Conservation (phyloP, 2,329 filamentous ascomycete species). For the Alternaria angustiovoidea region DNA sequence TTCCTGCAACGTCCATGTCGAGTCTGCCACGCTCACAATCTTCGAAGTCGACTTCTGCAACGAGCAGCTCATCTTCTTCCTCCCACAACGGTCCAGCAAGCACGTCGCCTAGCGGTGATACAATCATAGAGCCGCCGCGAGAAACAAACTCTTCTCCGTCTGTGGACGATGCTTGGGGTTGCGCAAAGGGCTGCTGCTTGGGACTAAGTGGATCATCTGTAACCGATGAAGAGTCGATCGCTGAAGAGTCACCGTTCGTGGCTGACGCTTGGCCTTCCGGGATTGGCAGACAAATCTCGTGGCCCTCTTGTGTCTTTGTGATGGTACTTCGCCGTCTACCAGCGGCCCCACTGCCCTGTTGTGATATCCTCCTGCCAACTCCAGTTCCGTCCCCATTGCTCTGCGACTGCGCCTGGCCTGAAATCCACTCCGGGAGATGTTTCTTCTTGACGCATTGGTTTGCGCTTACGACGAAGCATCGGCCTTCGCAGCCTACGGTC, state of each 20-base stretch:
- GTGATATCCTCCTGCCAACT: conserved; percentile 7
- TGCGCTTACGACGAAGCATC: conserved; percentile 84
- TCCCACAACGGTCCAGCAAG: conserved; percentile 86
- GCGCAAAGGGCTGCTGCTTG: conserved; percentile 22
- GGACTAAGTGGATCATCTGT: conserved; percentile 27
- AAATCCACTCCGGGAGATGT: conserved; percentile 67
- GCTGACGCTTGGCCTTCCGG: conserved; percentile 17
- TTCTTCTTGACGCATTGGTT: conserved; percentile 78
- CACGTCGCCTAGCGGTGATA: conserved; percentile 81
- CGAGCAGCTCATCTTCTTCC: conserved; percentile 70
- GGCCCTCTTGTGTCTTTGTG: conserved; percentile 50
- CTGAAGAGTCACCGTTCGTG: conserved; percentile 28
- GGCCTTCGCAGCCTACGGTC: conserved; percentile 80
- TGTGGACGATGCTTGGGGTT: conserved; percentile 9
- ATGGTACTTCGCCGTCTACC: conserved; percentile 52
- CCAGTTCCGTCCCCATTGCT: conserved; percentile 7
- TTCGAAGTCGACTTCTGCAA: conserved; percentile 82
- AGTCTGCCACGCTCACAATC: conserved; percentile 83
- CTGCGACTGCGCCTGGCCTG: conserved; percentile 14
- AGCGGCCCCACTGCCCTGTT: conserved; percentile 16
- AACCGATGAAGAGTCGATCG: conserved; percentile 30
- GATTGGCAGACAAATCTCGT: conserved; percentile 58
- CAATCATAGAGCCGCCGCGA: conserved; percentile 82
- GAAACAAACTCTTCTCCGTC: conserved; percentile 64
- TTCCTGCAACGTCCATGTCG: conserved; percentile 84